phyloP scores from a whole-genome alignment of 2,329 filamentous ascomycete genomes.

The Huntiella bhutanensis region DNA sequence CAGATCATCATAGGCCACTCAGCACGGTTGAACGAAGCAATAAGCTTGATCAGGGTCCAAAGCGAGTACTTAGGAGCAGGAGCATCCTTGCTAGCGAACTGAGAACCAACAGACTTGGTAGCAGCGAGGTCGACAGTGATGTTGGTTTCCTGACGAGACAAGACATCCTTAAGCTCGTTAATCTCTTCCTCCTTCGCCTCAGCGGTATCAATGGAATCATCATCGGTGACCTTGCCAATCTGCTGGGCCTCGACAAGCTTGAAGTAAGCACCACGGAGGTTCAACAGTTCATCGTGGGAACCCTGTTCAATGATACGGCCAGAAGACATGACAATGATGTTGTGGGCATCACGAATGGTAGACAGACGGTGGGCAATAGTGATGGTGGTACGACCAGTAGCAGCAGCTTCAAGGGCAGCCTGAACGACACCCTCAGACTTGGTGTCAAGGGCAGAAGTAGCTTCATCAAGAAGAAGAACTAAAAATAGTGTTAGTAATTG shows the following conservation, averaged over 20 bases:
- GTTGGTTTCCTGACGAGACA: slow-evolving; percentile 35
- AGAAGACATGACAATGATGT: slow-evolving; percentile 80
- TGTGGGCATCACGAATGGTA: slow-evolving; percentile 84
- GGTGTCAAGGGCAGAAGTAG: slow-evolving; percentile 82
- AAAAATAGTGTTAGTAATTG: slow-evolving; percentile 2
- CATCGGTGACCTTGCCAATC: slow-evolving; percentile 35
- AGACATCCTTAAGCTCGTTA: slow-evolving; percentile 2
- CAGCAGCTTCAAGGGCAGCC: slow-evolving; percentile 70
- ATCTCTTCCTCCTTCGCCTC: slow-evolving; percentile 22
- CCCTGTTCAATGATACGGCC: slow-evolving; percentile 87
- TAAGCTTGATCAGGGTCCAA: slow-evolving; percentile 60
- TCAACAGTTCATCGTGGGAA: slow-evolving; percentile 62
- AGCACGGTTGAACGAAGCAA: slow-evolving; percentile 56
- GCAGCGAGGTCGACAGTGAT: slow-evolving; percentile 37
- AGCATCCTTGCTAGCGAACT: slow-evolving; percentile 34
- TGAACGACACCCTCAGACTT: slow-evolving; percentile 91
- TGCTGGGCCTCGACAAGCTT: slow-evolving; percentile 77
- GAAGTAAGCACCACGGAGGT: slow-evolving; percentile 53
- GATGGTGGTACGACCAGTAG: slow-evolving; percentile 78
- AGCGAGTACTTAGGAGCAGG: slow-evolving; percentile 36
- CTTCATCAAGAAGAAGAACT: slow-evolving; percentile 81
- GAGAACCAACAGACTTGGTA: slow-evolving; percentile 42
- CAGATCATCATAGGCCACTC: slow-evolving; percentile 56
- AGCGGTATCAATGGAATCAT: slow-evolving; percentile 21
- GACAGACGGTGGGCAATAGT: slow-evolving; percentile 90